Conservation (phyloP, 1,284 basidiomycete species). For the Chalciporus piperatoides region DNA sequence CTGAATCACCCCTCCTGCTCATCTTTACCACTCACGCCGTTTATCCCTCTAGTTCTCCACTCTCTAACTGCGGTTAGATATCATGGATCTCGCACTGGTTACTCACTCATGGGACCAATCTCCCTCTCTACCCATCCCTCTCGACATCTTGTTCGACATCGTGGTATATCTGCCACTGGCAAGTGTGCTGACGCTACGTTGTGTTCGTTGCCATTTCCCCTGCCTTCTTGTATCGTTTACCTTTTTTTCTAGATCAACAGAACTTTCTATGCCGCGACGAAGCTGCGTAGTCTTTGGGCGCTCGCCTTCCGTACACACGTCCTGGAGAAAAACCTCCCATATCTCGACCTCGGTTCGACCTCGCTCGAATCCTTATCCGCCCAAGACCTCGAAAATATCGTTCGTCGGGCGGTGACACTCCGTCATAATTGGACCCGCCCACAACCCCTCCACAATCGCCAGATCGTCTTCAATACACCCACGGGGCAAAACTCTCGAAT, state of each 20-base stretch:
- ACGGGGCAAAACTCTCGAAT: constrained; percentile 28
- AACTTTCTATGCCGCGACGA: constrained; percentile 40
- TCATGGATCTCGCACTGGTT: constrained; percentile 5
- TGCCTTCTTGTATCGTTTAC: neutral
- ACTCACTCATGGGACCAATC: constrained; percentile 5
- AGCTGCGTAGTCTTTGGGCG: constrained; percentile 49
- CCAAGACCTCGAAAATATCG: constrained; percentile 41
- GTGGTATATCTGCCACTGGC: constrained; percentile 16
- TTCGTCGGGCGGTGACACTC: constrained; percentile 38
- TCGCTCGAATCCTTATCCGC: constrained; percentile 36
- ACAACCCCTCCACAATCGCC: constrained; percentile 34
- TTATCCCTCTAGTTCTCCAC: neutral
- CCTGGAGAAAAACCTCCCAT: constrained; percentile 43
- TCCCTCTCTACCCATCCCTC: constrained; percentile 16
- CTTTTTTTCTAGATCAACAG: constrained; percentile 43
- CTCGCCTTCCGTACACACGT: constrained; percentile 42
- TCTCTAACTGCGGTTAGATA: neutral
- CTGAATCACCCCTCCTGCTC: neutral
- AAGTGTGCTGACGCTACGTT: constrained; percentile 19
- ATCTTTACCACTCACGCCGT: neutral
- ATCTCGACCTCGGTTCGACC: constrained; percentile 36
- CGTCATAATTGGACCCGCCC: constrained; percentile 47
- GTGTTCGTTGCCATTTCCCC: constrained; percentile 10
- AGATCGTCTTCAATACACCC: constrained; percentile 28
- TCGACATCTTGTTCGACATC: constrained; percentile 23